Base-by-base conservation (phyloP, 2,329 filamentous ascomycete genomes). In the Hypoxylon sp. region DNA sequence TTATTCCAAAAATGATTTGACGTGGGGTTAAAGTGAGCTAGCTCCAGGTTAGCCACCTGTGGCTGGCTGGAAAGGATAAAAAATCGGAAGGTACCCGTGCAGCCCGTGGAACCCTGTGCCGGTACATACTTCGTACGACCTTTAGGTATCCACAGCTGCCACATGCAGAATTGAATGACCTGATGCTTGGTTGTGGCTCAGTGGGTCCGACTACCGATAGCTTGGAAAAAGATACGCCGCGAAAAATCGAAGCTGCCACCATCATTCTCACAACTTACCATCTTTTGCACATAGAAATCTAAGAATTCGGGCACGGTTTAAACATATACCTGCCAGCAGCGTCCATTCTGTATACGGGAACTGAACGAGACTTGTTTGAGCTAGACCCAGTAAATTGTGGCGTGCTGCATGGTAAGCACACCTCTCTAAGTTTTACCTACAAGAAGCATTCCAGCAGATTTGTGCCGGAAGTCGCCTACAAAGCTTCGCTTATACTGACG, bases 171-270 rank as follows among this genome's bases (percentile, higher is more conserved):
- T n/a, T n/a, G n/a, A n/a, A n/a, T n/a, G 55, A 59, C 50, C 61
- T 44, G 49, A 58, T 60, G 28, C 33, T 46, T 60, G 28, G 26
- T 46, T 60, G 51, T 61, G 56, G 51, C 51, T 56, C 36, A 18
- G 61, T 64, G 56, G 61, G 51, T 55, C 52, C 12, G 44, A 59
- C 59, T 54, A 40, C 49, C 58, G 58, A 62, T 62, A 58, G 54
- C 42, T 65, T 38, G 40, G 24, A 46, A 55, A 60, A 60, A 59
- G 40, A 51, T 32, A 32, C 14, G 16, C 20, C 4, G 22, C 30
- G 18, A 61, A 32, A n/a, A 57, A 51, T 49, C 30, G 24, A 58
- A 42, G 54, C 54, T 58, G 9, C 33, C 42, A 30, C n/a, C 26
- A n/a, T 55, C 28, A 36, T 30, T 16, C 38, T 32, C 22, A 30